Base-by-base conservation (phyloP, 768 basidiomycete genomes). In the Amanita pallidorosea region DNA sequence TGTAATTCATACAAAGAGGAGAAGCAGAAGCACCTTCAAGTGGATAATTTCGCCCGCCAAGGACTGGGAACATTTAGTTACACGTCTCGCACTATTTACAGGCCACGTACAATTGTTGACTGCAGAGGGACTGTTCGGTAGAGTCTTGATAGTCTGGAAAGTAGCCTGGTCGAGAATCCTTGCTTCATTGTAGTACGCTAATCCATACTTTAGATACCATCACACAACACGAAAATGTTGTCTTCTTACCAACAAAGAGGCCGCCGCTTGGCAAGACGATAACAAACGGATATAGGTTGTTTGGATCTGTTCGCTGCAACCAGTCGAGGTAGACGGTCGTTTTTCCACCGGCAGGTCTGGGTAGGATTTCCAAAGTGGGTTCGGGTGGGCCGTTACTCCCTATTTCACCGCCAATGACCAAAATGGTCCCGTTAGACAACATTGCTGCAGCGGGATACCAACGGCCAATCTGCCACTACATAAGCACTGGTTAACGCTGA, bases 141-240 rank as follows among this genome's bases (percentile, higher is more conserved):
- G 63, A 6, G 67, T 64, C 5, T 64, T 64, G 49, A 80, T 62
- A 0, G 87, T 88, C 18, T 70, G 64, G 55, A 89, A 87, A 1
- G 76, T 84, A 9, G 61, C 67, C 0, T 83, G 79, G 52, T 89
- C 75, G 23, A 89, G 67, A 53, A 89, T 77, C 13, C 87, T 80
- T 0, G 87, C 88, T 63, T 89, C 83, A 54, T 90, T 89, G 67
- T 80, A 88, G 59, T 89, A 88, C 0, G 72, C 85, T 87, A 31
- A 33, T 31, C 17, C 8, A 18, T 46, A 4, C 11, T 31, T 46
- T 20, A 46, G 27, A 9, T 11, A 4, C 17, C n/a, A 29, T 46
- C 33, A 31, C 8, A 17, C 17, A 9, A 15, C 35, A 7, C 12
- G 4, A 37, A 23, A 23, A 1, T 8, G 2, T 11, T 4, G 4